phyloP scores from a whole-genome alignment of 306 rosid genomes.

The Hippophae gyantsensis region DNA sequence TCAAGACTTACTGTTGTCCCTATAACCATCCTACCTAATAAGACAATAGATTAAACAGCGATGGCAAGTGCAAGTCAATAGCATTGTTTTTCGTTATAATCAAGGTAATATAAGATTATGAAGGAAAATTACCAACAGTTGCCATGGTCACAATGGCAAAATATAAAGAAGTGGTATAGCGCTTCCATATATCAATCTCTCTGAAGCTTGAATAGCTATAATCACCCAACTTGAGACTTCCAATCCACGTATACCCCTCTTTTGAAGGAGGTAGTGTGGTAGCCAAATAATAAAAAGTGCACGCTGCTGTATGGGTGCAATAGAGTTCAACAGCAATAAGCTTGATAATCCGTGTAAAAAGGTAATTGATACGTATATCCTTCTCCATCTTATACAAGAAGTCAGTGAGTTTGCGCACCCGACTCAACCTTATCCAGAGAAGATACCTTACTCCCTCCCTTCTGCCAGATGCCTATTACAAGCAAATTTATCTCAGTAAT shows the following conservation, averaged over 20 bases:
- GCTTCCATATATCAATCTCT: slow-evolving; percentile 83
- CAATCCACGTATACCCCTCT: slow-evolving; percentile 97
- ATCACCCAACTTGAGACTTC: slow-evolving; percentile 79
- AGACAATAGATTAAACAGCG: no score
- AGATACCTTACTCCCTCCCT: slow-evolving; percentile 80
- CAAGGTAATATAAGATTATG: no score
- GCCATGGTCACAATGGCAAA: slow-evolving; percentile 97
- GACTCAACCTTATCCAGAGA: slow-evolving; percentile 71
- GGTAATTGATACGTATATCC: slow-evolving; percentile 80
- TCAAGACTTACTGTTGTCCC: no score
- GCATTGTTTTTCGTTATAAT: no score
- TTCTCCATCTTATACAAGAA: slow-evolving; percentile 65
- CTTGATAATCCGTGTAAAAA: slow-evolving; percentile 66
- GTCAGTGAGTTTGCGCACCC: slow-evolving; percentile 50
- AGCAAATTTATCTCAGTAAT: slow-evolving; percentile 12
- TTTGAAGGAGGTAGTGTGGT: slow-evolving; percentile 72
- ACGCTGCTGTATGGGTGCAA: slow-evolving; percentile 96
- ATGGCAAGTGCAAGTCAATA: no score
- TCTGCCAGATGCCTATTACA: slow-evolving; percentile 58
- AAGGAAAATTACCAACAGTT: slow-evolving; percentile 64
- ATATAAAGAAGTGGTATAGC: slow-evolving; percentile 78
- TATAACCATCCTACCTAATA: no score
- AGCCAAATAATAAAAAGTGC: slow-evolving; percentile 94
- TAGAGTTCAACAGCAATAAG: slow-evolving; percentile 85
- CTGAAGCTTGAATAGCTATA: slow-evolving; percentile 67